Percentiles rank a stretch among this genome's conserved stretches.
Evolutionary conservation across 2,329 filamentous ascomycete species (phyloP).

Genomic region (Chaetomiaceae sp.): DNA sequence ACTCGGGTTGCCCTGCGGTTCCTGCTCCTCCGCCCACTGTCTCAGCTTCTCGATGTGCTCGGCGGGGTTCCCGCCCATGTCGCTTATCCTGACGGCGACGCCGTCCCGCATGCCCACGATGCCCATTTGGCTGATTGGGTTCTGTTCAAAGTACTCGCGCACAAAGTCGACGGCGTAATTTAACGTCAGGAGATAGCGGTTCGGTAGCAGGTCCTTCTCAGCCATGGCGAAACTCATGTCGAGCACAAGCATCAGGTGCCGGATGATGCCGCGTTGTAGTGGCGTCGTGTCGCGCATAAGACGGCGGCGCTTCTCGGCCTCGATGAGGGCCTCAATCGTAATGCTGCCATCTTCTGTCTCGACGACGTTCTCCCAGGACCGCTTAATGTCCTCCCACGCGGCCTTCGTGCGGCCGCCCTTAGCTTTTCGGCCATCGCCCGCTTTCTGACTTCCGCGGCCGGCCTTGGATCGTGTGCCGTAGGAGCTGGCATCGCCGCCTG

Average conservation of each 20-base stretch:
- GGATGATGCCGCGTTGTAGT: conserved; percentile 92
- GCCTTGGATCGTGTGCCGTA: conserved; percentile 30
- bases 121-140: conserved; percentile 92
- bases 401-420: conserved; percentile 42
- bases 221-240: conserved; percentile 92
- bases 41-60: conserved; percentile 79
- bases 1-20: conserved; percentile 71
- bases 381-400: conserved; percentile 63
- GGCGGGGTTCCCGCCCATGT: conserved; percentile 85
- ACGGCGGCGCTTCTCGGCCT: conserved; percentile 76
- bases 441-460: conserved; percentile 22
- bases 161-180: conserved; percentile 85
- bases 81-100: conserved; percentile 76
- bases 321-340: conserved; percentile 68
- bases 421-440: conserved; percentile 26
- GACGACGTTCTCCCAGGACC: conserved; percentile 68
- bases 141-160: conserved; percentile 94
- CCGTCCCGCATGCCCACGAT: conserved; percentile 93
- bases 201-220: conserved; percentile 91
- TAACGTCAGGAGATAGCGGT: conserved; percentile 75
- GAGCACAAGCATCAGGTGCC: conserved; percentile 86
- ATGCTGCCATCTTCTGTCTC: conserved; percentile 78
- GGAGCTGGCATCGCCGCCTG: conserved; percentile 32
- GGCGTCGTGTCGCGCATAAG: conserved; percentile 91
- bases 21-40: conserved; percentile 56